These are phyloP conservation scores for Phyllostachys edulis DNA, from an alignment of 176 grass and related monocot species.

Conservation along the genomic window DNA sequence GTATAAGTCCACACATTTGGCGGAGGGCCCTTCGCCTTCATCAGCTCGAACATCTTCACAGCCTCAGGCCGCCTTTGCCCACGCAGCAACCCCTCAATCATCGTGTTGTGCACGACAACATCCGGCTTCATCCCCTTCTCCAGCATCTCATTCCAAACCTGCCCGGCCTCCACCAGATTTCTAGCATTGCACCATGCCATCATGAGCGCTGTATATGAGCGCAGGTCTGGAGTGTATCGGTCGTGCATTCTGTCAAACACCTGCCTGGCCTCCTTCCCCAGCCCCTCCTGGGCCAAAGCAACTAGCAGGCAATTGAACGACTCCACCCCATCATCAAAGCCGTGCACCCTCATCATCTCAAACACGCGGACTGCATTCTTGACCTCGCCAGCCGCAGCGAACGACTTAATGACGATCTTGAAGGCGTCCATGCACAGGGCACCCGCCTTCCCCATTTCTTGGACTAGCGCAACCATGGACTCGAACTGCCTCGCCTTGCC, in stretches of 20 bases:
- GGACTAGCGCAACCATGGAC: conserved; percentile 57
- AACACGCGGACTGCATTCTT: conserved; percentile 83
- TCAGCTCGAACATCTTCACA: conserved; percentile 85
- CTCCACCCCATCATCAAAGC: conserved; percentile 64
- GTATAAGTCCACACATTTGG: conserved; percentile 81
- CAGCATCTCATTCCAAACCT: conserved; percentile 87
- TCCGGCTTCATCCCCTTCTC: conserved; percentile 72
- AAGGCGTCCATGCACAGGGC: conserved; percentile 76
- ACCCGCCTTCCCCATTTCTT: conserved; percentile 67
- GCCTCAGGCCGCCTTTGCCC: conserved; percentile 75
- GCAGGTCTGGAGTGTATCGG: conserved; percentile 52
- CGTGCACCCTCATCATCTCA: conserved; percentile 61
- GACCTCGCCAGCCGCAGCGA: conserved; percentile 47
- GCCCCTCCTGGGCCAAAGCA: conserved; percentile 51
- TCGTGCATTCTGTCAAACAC: conserved; percentile 69
- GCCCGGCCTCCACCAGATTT: conserved; percentile 72
- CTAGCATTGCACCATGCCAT: conserved; percentile 74
- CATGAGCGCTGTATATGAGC: conserved; percentile 64
- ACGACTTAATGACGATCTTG: conserved; percentile 70
- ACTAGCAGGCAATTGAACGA: conserved; percentile 85
- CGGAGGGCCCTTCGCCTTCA: conserved; percentile 81
- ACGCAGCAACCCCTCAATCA: conserved; percentile 73
- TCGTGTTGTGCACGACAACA: conserved; percentile 70
- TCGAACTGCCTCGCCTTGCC: conserved; percentile 77
- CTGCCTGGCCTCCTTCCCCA: conserved; percentile 68